Evolutionary conservation across 768 basidiomycete species (phyloP).

Genomic region (Boletus vermiculosoides): DNA sequence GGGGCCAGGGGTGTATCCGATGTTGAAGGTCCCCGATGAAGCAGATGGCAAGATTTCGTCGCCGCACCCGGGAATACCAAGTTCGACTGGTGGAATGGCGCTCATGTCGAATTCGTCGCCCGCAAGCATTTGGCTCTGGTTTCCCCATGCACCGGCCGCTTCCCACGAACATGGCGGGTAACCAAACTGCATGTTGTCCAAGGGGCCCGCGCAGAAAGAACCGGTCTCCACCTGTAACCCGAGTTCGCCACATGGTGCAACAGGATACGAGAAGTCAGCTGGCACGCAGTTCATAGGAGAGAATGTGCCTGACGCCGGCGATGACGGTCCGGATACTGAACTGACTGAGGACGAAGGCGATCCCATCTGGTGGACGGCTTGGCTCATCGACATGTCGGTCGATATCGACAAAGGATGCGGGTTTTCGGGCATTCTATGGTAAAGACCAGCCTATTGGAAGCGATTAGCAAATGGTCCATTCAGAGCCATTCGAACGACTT

Average conservation of each 20-base stretch:
- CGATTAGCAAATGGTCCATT: constrained; percentile 4
- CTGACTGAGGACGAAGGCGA: constrained; percentile 51
- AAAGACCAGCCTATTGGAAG: constrained; percentile 45
- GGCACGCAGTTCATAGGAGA: constrained; percentile 38
- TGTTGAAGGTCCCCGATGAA: constrained; percentile 14
- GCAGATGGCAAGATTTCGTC: constrained; percentile 18
- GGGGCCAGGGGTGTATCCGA: constrained; percentile 23
- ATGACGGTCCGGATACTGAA: constrained; percentile 50
- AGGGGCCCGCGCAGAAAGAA: constrained; percentile 19
- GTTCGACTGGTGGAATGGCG: constrained; percentile 63
- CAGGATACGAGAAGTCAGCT: constrained; percentile 23
- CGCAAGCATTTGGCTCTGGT: constrained; percentile 39
- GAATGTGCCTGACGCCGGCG: constrained; percentile 49
- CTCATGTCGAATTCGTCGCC: constrained; percentile 67
- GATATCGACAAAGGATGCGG: constrained; percentile 47
- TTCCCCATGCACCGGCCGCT: constrained; percentile 32
- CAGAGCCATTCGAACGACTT: constrained; percentile 23
- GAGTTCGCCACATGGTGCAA: constrained; percentile 14
- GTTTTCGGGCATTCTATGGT: constrained; percentile 46
- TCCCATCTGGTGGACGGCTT: constrained; percentile 44
- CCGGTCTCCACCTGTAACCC: constrained; percentile 11
- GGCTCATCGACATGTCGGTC: constrained; percentile 36
- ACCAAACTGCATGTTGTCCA: constrained; percentile 29
- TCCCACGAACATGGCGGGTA: constrained; percentile 36
- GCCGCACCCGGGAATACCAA: constrained; percentile 51